These are phyloP conservation scores for Hypoxylon trugodes DNA, from an alignment of 495 filamentous ascomycete species.

Conservation along the genomic window DNA sequence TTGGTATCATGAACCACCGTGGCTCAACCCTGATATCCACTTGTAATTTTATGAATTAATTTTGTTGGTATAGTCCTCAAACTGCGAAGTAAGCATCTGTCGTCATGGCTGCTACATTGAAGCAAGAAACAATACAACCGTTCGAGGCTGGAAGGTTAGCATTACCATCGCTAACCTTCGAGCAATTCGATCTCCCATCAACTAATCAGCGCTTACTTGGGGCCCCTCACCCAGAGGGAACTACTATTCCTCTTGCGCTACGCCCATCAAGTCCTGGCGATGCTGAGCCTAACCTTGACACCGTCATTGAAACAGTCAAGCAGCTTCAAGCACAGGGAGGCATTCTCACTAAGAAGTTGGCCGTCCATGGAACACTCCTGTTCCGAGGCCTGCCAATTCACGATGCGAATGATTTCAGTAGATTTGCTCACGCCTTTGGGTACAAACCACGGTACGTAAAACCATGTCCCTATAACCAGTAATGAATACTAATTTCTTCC, in stretches of 20 bases:
- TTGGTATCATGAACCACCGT: neutral
- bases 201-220: conserved; percentile 51
- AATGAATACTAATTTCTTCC: conserved; percentile 2
- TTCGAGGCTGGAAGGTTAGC: conserved; percentile 5
- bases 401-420: conserved; percentile 55
- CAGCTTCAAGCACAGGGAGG: conserved; percentile 34
- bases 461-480: neutral
- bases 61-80: neutral
- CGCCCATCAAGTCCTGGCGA: conserved; percentile 37
- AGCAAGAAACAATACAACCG: neutral
- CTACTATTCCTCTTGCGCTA: conserved; percentile 54
- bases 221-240: conserved; percentile 52
- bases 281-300: conserved; percentile 42
- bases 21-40: neutral
- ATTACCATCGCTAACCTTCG: conserved; percentile 34
- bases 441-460: conserved; percentile 52
- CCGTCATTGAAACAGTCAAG: conserved; percentile 43
- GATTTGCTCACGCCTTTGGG: conserved; percentile 63
- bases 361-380: conserved; percentile 49
- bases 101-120: conserved; percentile 21
- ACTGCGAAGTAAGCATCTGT: neutral
- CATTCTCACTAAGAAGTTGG: conserved; percentile 45
- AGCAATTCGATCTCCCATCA: conserved; percentile 42
- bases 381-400: conserved; percentile 49
- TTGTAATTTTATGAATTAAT: neutral